Evolutionary conservation across 1,139 yeast species (phyloP), one percentile per base, ranked within the genome.

Genomic region (Candida sp.): DNA sequence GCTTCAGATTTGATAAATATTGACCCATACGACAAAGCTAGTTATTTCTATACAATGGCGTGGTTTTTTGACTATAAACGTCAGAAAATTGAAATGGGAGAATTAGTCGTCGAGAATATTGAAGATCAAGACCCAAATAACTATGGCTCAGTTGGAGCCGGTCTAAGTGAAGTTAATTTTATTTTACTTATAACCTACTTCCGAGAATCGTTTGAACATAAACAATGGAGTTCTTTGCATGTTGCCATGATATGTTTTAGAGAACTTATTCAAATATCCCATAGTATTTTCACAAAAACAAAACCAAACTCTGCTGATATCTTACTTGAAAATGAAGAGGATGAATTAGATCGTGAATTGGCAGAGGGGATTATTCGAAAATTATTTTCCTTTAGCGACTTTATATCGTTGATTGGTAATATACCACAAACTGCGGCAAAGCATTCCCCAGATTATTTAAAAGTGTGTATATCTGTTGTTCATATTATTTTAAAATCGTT

Each of bases 221-320:
- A 64, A 56, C 63, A 70, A 36, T 80, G 83, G 80, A 71, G 76
- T 42, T 72, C 83, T 1, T 72, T 85, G 2, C 91, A 87, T 52
- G 87, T 90, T 1, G 80, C 85, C 1, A 77, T 88, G 78, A 70
- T 81, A 35, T 79, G 90, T 46, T 81, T 88, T 56, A 76, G 77
- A 35, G 88, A 87, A 50, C 64, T 90, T 35, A 61, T 93, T 5
- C 59, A 73, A 12, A 72, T 84, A 2, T 71, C 88, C 1, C 68
- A 73, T 35, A 66, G 75, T 1, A 73, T 84, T 63, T 76, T 78
- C 36, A 55, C 61, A 9, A 66, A 66, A 5, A 75, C 71, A n/a
- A 61, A 63, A 32, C 77, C 70, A 22, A 35, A 43, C 6, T 45
- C 45, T 19, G 19, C 40, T 15, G 40, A 41, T 38, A 39, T 46